A percentile compares a stretch with the other conserved stretches of the same genome.
Evolutionary conservation across 768 basidiomycete genomes (phyloP).

Genomic region (Pholiota conissans): DNA sequence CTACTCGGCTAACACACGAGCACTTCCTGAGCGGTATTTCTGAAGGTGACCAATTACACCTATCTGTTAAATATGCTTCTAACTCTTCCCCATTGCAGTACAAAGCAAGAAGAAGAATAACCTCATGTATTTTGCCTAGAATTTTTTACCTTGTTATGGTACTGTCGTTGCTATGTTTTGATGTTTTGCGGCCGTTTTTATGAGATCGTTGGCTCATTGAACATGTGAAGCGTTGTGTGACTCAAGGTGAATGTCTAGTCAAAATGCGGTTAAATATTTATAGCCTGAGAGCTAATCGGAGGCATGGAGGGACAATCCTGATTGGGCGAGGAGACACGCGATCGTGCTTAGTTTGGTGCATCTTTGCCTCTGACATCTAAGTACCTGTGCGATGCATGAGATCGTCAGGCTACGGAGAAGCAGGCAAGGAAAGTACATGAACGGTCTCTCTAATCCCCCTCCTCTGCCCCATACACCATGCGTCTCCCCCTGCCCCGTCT

Average conservation of each 20-base stretch:
- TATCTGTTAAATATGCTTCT: slow-evolving; percentile 12
- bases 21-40: slow-evolving; percentile 94
- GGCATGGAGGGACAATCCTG: slow-evolving; percentile 19
- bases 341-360: slow-evolving; percentile 12
- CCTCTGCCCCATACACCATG: slow-evolving; percentile 10
- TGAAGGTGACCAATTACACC: slow-evolving; percentile 55
- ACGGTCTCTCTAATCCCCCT: slow-evolving; percentile 18
- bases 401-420: slow-evolving; percentile 30
- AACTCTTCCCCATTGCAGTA: slow-evolving; percentile 48
- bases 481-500: slow-evolving; percentile 12
- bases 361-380: slow-evolving; percentile 22
- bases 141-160: slow-evolving; percentile 5
- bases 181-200: neutral
- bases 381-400: slow-evolving; percentile 21
- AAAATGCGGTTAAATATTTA: neutral
- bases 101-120: slow-evolving; percentile 99
- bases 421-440: slow-evolving; percentile 16
- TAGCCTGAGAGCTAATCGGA: slow-evolving; percentile 6
- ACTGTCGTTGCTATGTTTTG: slow-evolving; percentile 4
- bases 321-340: slow-evolving; percentile 18
- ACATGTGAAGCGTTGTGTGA: neutral
- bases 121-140: slow-evolving; percentile 89
- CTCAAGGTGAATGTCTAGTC: neutral
- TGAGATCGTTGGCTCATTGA: neutral
- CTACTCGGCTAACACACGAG: slow-evolving; percentile 85